Evolutionary conservation across 164 flowering plant genomes (phyloP).

Genomic region (Piper betle): DNA sequence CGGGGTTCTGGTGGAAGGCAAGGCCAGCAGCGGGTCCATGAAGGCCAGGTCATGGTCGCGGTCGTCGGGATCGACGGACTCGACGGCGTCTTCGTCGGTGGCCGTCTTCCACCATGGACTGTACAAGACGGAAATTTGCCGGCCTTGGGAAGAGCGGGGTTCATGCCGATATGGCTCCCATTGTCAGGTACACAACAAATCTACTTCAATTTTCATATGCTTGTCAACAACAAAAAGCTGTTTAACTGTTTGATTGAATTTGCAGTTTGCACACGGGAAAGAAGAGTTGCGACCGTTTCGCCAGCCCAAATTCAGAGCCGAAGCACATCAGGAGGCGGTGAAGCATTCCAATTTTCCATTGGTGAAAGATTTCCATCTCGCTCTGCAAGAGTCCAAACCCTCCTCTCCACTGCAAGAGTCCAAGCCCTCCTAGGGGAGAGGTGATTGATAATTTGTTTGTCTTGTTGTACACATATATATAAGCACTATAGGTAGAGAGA

Average conservation of each 20-base stretch:
- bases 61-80: slow-evolving; percentile 2
- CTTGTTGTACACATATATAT: too few species aligned
- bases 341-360: not conserved
- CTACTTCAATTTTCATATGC: too few species aligned
- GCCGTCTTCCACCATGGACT: slow-evolving; percentile 1
- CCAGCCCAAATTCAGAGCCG: not conserved
- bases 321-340: not conserved
- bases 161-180: slow-evolving; percentile 20
- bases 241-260: too few species aligned
- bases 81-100: not conserved
- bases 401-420: too few species aligned
- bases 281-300: slow-evolving; percentile 7
- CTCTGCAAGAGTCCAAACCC: too few species aligned
- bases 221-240: too few species aligned
- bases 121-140: slow-evolving; percentile 22
- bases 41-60: slow-evolving; percentile 9
- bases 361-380: not conserved
- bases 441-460: too few species aligned
- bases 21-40: slow-evolving; percentile 5
- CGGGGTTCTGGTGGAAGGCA: slow-evolving; percentile 22
- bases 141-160: slow-evolving; percentile 18
- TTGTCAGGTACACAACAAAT: slow-evolving; percentile 15
- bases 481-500: too few species aligned
- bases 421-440: too few species aligned
- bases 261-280: slow-evolving; percentile 7